Percentiles rank a stretch among this genome's conserved stretches.
Evolutionary conservation across 2,329 filamentous ascomycete species (phyloP).

Genomic region (Amylocarpus encephaloides): DNA sequence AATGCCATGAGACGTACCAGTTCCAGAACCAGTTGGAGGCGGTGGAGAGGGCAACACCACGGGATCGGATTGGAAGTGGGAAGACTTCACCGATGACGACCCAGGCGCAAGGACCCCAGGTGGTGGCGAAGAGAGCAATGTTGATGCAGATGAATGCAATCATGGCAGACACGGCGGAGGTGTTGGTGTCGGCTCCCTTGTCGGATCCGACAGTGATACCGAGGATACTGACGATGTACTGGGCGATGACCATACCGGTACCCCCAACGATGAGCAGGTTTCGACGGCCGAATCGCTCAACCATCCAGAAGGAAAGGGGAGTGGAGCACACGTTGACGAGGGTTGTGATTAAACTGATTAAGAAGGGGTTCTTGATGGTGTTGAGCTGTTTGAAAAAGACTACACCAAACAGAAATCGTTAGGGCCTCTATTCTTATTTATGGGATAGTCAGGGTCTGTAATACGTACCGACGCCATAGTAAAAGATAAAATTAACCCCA

Average conservation of each 20-base stretch:
- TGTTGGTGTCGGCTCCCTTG: constrained; percentile 38
- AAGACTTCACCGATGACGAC: constrained; percentile 82
- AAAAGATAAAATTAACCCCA: constrained; percentile 91
- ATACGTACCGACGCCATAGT: too few relatives aligned
- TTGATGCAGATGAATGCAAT: constrained; percentile 84
- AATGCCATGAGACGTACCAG: too few relatives aligned
- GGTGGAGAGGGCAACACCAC: constrained; percentile 67
- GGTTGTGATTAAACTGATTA: constrained; percentile 80
- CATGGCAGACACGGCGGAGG: constrained; percentile 56
- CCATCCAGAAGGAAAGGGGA: constrained; percentile 78
- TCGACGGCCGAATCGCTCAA: constrained; percentile 77
- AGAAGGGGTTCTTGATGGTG: constrained; percentile 70
- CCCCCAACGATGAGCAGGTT: constrained; percentile 74
- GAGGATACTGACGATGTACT: constrained; percentile 79
- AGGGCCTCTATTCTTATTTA: too few relatives aligned
- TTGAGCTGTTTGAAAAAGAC: constrained; percentile 76
- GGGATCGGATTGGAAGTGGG: constrained; percentile 77
- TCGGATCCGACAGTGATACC: constrained; percentile 66
- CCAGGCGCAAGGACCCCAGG: constrained; percentile 77
- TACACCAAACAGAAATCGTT: too few relatives aligned
- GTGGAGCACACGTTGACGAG: constrained; percentile 84
- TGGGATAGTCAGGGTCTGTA: too few relatives aligned
- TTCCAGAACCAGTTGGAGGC: constrained; percentile 31
- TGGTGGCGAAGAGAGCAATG: constrained; percentile 77
- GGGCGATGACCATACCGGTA: constrained; percentile 73